Evolutionary conservation across 441 rosid genomes (phyloP).

Genomic region (Erodium trifolium): DNA sequence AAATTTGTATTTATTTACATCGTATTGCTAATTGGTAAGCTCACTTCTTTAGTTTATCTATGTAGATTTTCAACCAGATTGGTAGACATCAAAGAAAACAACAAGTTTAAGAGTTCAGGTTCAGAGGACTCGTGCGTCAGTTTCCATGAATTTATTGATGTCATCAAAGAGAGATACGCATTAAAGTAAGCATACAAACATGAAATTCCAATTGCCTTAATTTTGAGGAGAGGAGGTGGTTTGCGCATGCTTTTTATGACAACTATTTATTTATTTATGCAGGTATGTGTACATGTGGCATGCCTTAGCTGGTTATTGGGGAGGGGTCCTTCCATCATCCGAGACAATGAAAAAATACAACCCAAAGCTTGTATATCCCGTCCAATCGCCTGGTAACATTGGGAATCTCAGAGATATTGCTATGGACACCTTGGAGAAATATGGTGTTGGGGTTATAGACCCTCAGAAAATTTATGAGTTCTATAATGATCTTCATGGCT

Average conservation of each 20-base stretch:
- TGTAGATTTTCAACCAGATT: constrained; percentile 55
- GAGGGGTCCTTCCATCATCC: constrained; percentile 62
- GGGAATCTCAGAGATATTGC: constrained; percentile 44
- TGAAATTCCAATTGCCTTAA: background rate
- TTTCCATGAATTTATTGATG: constrained; percentile 29
- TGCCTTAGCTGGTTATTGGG: constrained; percentile 72
- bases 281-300: constrained; percentile 68
- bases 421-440: constrained; percentile 56
- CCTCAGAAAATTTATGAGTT: constrained; percentile 45
- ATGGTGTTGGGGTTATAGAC: constrained; percentile 58
- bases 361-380: constrained; percentile 47
- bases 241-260: background rate
- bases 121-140: constrained; percentile 27
- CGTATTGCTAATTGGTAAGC: background rate
- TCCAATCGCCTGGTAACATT: constrained; percentile 59
- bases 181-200: constrained; percentile 31
- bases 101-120: constrained; percentile 42
- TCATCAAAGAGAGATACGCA: constrained; percentile 35
- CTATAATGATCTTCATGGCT: constrained; percentile 58
- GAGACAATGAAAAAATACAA: constrained; percentile 49
- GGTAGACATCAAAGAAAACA: constrained; percentile 52
- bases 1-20: background rate
- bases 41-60: constrained; percentile 10
- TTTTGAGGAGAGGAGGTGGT: background rate
- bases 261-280: constrained; percentile 14